Base-by-base conservation (phyloP, 148 eudicot species). In the Nepenthes mirabilis region DNA sequence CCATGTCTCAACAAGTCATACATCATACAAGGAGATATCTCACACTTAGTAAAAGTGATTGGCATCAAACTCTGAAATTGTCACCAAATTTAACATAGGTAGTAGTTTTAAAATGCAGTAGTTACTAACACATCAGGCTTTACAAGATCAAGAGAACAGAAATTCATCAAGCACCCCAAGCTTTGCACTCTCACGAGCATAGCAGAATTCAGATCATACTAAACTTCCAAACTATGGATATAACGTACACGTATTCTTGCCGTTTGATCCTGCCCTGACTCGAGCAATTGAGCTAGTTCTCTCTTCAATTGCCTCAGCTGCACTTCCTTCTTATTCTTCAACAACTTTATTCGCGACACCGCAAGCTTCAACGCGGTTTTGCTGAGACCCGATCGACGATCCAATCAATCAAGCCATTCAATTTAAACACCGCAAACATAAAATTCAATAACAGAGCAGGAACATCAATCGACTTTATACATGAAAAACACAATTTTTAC, bases 301-400 rank as follows among this genome's bases (percentile, higher is more conserved):
- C 74, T 75, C 77, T 71, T 89, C 75, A 84, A 65, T 70, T 86
- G 91, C 58, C 66, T 86, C 66, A 94, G 47, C 64, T 82, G 95
- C 13, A 56, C 76, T 14, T 77, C 97, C 73, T 89, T 94, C 77
- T 84, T 94, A 66, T 94, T 94, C 86, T 76, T 94, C 84, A 94
- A 49, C 43, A 94, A 64, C 72, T 94, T 94, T 45, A 86, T 60
- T 64, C 99, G 78, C 14, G 99, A 81, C 14, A 74, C 62, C 4
- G 89, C 99, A 47, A 94, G 74, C 80, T 81, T 94, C 78, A 94
- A 71, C 52, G 99, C 74, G 55, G 84, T 89, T 70, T 94, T 94
- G 76, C 99, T 94, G 79, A 83, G 73, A 10, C 48, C 6, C 12
- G 10, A 37, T 10, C 13, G 52, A 14, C 10, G 37, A 57, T 36